Percentiles rank a stretch among this genome's conserved stretches.
These are phyloP conservation scores for Pseudozyma tsukubaensis DNA, from an alignment of 1,284 basidiomycete genomes.

Conservation along the genomic window DNA sequence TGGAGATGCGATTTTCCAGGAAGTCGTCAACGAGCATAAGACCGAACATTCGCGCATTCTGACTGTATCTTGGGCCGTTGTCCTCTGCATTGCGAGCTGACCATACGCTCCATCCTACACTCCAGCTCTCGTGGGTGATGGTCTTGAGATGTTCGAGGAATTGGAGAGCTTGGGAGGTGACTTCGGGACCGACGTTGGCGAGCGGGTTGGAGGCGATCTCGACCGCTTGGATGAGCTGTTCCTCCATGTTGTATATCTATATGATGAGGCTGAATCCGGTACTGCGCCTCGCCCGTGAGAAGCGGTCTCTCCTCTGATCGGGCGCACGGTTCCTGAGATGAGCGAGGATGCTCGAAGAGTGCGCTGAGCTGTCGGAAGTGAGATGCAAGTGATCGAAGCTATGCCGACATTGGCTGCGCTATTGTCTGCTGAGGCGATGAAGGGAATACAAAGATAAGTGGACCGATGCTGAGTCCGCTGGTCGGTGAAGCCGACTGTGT, in stretches of 20 bases:
- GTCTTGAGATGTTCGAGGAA: constrained; percentile 81
- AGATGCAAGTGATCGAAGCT: constrained; percentile 2
- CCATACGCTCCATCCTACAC: constrained; percentile 69
- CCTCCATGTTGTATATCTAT: constrained; percentile 52
- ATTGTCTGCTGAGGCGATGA: background rate
- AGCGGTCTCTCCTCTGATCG: background rate
- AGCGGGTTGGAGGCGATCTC: constrained; percentile 83
- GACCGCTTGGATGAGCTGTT: constrained; percentile 82
- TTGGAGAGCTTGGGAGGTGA: constrained; percentile 80
- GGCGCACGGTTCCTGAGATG: background rate
- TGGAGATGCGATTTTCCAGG: constrained; percentile 76
- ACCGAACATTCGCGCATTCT: constrained; percentile 84
- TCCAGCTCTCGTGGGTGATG: constrained; percentile 81
- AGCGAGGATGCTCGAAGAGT: background rate
- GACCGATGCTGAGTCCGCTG: background rate
- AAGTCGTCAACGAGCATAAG: constrained; percentile 86
- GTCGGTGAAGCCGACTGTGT: too few relatives aligned
- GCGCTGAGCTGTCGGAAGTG: background rate
- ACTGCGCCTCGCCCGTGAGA: background rate
- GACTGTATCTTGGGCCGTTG: constrained; percentile 75
- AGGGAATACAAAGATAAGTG: background rate
- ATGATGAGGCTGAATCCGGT: background rate
- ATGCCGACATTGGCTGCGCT: constrained; percentile 19
- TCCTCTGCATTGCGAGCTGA: constrained; percentile 71
- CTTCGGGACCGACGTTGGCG: constrained; percentile 70